Conservation (phyloP, 2,329 filamentous ascomycete genomes). For the Aspergillus persii region DNA sequence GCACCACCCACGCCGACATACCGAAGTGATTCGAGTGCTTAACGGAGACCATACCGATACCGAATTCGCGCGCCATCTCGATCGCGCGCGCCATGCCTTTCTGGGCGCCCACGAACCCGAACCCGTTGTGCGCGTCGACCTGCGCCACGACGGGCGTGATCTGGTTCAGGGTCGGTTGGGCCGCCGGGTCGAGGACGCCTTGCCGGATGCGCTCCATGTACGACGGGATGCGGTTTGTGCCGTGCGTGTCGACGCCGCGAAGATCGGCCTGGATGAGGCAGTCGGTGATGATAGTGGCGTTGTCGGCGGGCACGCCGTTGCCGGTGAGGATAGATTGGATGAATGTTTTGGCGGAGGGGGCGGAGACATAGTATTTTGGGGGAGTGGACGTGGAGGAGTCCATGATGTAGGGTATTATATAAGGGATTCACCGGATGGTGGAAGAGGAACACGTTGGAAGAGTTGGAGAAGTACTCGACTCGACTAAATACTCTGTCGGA, state of each 20-base stretch:
- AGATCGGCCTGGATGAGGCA: constrained; percentile 73
- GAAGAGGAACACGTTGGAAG: background rate
- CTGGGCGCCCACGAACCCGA: constrained; percentile 71
- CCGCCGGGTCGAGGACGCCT: constrained; percentile 63
- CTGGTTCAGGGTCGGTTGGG: constrained; percentile 58
- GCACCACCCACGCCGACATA: constrained; percentile 78
- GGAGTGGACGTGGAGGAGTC: background rate
- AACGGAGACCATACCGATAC: constrained; percentile 73
- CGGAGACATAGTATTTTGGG: constrained; percentile 9
- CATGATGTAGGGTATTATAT: background rate
- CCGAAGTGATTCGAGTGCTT: constrained; percentile 80
- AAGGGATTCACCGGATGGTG: no score
- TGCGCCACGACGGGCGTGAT: constrained; percentile 70
- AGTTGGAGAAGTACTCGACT: background rate
- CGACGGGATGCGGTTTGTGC: constrained; percentile 72
- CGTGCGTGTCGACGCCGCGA: constrained; percentile 76
- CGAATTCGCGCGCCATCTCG: constrained; percentile 60
- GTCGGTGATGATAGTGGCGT: constrained; percentile 63
- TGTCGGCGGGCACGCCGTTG: constrained; percentile 56
- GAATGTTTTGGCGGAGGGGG: constrained; percentile 21
- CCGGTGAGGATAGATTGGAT: constrained; percentile 26
- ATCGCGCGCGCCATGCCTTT: constrained; percentile 66
- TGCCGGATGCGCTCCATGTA: constrained; percentile 72
- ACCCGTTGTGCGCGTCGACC: constrained; percentile 67
- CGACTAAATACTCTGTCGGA: background rate